Percentiles rank a stretch among this genome's conserved stretches.
These are phyloP conservation scores for Suhomyces atakaporum DNA, from an alignment of 1,139 yeast species.

Conservation along the genomic window DNA sequence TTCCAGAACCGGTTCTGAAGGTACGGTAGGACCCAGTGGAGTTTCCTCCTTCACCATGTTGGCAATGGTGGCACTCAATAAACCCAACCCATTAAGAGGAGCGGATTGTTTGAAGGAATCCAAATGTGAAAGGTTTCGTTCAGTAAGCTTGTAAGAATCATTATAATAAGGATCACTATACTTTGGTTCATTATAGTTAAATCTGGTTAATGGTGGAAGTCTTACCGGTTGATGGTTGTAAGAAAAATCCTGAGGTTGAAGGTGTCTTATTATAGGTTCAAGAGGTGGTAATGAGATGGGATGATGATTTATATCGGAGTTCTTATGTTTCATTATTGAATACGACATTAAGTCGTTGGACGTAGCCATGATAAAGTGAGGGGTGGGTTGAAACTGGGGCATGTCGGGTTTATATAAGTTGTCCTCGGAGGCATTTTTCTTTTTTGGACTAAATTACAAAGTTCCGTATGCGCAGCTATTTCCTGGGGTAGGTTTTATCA, in stretches of 20 bases:
- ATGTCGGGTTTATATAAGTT: constrained; percentile 2
- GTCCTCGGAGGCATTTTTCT: constrained; percentile 3
- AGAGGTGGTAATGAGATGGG: constrained; percentile 17
- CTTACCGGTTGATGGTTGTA: constrained; percentile 5
- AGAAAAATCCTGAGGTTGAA: constrained; percentile 4
- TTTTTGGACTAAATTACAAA: constrained; percentile 9
- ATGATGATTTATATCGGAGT: constrained; percentile 4
- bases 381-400: neutral
- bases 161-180: neutral
- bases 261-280: constrained; percentile 16
- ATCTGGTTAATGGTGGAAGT: constrained; percentile 10
- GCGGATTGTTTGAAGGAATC: constrained; percentile 6
- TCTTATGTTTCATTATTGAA: constrained; percentile 34
- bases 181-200: constrained; percentile 11
- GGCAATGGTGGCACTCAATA: constrained; percentile 18
- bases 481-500: constrained; percentile 15
- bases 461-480: constrained; percentile 6
- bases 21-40: constrained; percentile 1
- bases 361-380: constrained; percentile 19
- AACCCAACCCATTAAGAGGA: constrained; percentile 17
- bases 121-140: constrained; percentile 15
- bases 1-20: neutral
- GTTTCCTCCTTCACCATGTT: constrained; percentile 7
- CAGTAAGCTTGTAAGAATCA: constrained; percentile 4
- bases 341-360: constrained; percentile 37